These are phyloP conservation scores for Chytridium lagenaria DNA, from an alignment of 371 early-diverging fungal genomes.

Conservation along the genomic window DNA sequence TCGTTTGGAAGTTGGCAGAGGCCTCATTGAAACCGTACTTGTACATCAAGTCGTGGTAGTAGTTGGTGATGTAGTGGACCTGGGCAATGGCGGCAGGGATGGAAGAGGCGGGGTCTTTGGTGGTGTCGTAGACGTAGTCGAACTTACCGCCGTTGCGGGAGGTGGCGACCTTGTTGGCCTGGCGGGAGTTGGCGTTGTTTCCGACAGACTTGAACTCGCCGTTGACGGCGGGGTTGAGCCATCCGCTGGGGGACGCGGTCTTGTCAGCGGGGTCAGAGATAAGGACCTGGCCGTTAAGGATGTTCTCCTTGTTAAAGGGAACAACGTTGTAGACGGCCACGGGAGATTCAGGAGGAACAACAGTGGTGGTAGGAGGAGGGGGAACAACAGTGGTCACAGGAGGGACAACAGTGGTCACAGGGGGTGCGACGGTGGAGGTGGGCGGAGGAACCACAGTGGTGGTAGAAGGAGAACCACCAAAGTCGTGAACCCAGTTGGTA, in stretches of 20 bases:
- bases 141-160: constrained; percentile 9
- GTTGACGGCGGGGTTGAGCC: constrained; percentile 48
- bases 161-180: background rate
- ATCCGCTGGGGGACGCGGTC: constrained; percentile 79
- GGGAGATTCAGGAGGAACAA: background rate
- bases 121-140: constrained; percentile 8
- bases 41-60: constrained; percentile 51
- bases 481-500: constrained; percentile 24
- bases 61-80: constrained; percentile 21
- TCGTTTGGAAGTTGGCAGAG: constrained; percentile 57
- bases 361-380: constrained; percentile 10
- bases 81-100: constrained; percentile 18
- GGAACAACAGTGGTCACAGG: background rate
- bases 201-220: constrained; percentile 22
- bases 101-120: constrained; percentile 12
- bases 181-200: constrained; percentile 40
- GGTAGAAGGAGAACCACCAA: background rate
- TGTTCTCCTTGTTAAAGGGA: constrained; percentile 2
- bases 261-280: constrained; percentile 69
- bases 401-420: background rate
- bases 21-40: constrained; percentile 55
- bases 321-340: background rate
- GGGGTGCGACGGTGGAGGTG: background rate
- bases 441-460: background rate
- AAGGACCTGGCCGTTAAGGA: constrained; percentile 29